These are phyloP conservation scores for Lactarius hengduanensis DNA, from an alignment of 768 basidiomycete species.

Conservation along the genomic window DNA sequence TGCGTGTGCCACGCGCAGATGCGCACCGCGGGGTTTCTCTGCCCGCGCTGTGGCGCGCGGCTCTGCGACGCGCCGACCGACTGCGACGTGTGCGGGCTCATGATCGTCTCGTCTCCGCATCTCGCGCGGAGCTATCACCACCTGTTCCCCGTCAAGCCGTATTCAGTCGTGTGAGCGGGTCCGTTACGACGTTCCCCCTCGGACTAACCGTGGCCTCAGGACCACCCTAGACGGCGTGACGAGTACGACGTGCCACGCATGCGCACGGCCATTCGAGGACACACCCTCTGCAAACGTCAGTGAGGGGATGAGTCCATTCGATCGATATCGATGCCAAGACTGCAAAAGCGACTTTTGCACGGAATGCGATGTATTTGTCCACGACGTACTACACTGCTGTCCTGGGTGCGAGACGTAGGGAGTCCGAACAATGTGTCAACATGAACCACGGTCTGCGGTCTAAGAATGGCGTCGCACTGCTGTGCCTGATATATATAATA, in stretches of 20 bases:
- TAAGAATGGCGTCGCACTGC: not conserved
- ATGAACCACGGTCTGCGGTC: not conserved
- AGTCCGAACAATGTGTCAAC: not conserved
- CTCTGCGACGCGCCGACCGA: constrained; percentile 98
- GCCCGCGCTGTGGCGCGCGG: constrained; percentile 90
- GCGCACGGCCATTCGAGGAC: constrained; percentile 66
- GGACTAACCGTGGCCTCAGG: constrained; percentile 32
- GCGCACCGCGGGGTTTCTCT: constrained; percentile 91
- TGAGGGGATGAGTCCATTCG: constrained; percentile 79
- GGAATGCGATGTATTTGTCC: constrained; percentile 96
- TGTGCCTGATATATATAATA: constrained; percentile 1
- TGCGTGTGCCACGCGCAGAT: constrained; percentile 94
- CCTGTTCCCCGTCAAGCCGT: constrained; percentile 90
- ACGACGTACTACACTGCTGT: constrained; percentile 93
- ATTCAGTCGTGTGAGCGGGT: constrained; percentile 69
- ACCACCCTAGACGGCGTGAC: constrained; percentile 41
- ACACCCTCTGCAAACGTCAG: constrained; percentile 38
- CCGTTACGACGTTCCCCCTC: not conserved
- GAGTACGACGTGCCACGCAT: constrained; percentile 66
- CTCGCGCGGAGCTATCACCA: constrained; percentile 95
- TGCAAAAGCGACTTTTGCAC: constrained; percentile 88
- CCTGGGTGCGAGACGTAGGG: constrained; percentile 69
- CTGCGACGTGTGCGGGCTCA: constrained; percentile 94
- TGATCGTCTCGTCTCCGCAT: constrained; percentile 98
- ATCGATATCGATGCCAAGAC: constrained; percentile 86